Conservation (phyloP, 441 rosid genomes). For the Manihot esculenta region DNA sequence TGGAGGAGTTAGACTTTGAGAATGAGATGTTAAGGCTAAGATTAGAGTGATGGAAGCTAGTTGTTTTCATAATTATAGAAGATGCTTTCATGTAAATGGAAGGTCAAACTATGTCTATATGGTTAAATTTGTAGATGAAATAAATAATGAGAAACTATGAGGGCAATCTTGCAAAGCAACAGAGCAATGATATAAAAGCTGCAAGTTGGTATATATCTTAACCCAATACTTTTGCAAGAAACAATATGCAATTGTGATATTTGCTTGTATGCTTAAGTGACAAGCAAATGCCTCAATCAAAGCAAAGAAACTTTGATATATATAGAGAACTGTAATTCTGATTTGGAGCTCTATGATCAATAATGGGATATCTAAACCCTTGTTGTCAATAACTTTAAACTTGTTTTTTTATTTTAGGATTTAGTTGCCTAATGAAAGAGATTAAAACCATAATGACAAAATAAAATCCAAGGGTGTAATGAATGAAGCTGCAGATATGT, state of each 20-base stretch:
- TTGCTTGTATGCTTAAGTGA: conserved; percentile 27
- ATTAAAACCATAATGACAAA: conserved; percentile 20
- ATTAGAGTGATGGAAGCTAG: neutral
- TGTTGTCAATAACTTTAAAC: neutral
- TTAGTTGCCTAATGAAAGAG: conserved; percentile 21
- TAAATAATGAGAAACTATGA: neutral
- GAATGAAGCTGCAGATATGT: conserved; percentile 10
- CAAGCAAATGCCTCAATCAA: conserved; percentile 41
- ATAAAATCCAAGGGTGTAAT: conserved; percentile 17
- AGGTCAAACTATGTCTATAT: conserved; percentile 4
- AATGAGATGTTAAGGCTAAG: neutral
- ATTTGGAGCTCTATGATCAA: too few species aligned
- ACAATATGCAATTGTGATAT: neutral
- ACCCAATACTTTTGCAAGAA: neutral
- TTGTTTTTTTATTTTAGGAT: neutral
- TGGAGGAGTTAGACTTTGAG: neutral
- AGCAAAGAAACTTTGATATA: conserved; percentile 4
- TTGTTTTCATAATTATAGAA: neutral
- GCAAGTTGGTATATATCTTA: conserved; percentile 10
- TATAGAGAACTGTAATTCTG: too few species aligned
- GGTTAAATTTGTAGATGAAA: neutral
- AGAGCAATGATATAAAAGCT: conserved; percentile 20
- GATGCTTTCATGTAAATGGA: neutral
- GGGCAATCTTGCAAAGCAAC: too few species aligned
- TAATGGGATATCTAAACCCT: too few species aligned